Base-by-base conservation (phyloP, 768 basidiomycete species). In the Cystobasidiopsis lactophilus region DNA sequence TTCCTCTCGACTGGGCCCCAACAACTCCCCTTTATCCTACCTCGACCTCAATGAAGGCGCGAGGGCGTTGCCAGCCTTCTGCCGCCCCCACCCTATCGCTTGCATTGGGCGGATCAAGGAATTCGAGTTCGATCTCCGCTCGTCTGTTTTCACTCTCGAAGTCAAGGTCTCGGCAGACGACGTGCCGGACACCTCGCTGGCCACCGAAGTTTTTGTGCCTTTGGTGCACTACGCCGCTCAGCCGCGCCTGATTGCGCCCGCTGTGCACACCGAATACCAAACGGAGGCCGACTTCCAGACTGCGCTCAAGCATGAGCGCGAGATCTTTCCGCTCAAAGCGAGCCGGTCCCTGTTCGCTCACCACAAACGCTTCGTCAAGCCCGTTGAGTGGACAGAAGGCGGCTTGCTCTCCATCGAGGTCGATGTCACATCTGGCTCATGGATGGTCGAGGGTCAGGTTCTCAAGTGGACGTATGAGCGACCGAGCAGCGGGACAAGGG, bases 181-280 rank as follows among this genome's bases (percentile, higher is more conserved):
- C 62, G 66, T 68, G 23, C 67, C 65, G 4, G 59, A 54, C 11
- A 46, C 54, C 5, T 64, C 65, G 27, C 67, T 75, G 1, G 73
- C 78, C n/a, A 95, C 86, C 19, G 93, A 93, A 71, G 78, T 96
- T 21, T 98, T 75, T 64, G 65, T 96, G 1, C 93, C 93, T 3
- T 71, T 85, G 46, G 78, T 91, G 19, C 93, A 98, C 64, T 98
- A 78, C 64, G 83, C 80, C 2, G 71, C 73, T 55, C 67, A 70
- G 21, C 51, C 58, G 9, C 53, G 53, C 19, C 43, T 63, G 63
- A 35, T 63, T 67, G 29, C 58, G 63, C 21, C 58, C 60, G 33
- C 35, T 31, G 31, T 21, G 10, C 29, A 44, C n/a, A 23, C 7
- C 14, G 33, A 51, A 3, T 19, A 26, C 27, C n/a, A 23, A 3